Evolutionary conservation across 2,329 filamentous ascomycete species (phyloP).

Genomic region (Diaporthe citrichinensis): DNA sequence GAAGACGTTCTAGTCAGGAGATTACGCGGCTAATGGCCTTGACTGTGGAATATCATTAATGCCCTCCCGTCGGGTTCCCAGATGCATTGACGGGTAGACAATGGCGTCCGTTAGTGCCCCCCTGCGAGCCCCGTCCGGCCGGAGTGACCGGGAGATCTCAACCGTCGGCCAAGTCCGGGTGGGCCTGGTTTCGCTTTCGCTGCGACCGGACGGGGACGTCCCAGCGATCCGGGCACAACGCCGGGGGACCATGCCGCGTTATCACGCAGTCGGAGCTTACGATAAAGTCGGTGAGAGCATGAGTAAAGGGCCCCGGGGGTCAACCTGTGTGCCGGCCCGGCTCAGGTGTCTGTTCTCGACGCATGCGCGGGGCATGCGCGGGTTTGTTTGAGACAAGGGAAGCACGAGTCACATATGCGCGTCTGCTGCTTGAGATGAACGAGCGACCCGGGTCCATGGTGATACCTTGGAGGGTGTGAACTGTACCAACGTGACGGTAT

Average conservation of each 20-base stretch:
- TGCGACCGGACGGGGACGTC: conserved; percentile 26
- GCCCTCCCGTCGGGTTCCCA: not conserved
- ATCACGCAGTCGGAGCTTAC: conserved; percentile 20
- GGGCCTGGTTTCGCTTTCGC: conserved; percentile 28
- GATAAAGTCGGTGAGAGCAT: conserved; percentile 31
- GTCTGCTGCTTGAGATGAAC: conserved; percentile 17
- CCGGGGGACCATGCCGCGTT: conserved; percentile 13
- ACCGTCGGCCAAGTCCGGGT: conserved; percentile 33
- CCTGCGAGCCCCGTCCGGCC: conserved; percentile 28
- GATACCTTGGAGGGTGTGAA: conserved; percentile 12
- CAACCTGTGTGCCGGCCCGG: conserved; percentile 9
- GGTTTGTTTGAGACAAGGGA: conserved; percentile 1
- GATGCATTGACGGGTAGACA: conserved; percentile 24
- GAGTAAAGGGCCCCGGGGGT: not conserved
- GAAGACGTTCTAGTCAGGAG: not conserved
- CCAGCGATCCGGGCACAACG: conserved; percentile 25
- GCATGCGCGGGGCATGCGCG: conserved; percentile 20
- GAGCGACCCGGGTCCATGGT: conserved; percentile 16
- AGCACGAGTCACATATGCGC: conserved; percentile 21
- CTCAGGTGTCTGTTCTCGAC: conserved; percentile 26
- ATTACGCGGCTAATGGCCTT: conserved; percentile 28
- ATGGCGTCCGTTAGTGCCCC: conserved; percentile 27
- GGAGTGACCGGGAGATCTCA: conserved; percentile 35
- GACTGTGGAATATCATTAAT: conserved; percentile 13
- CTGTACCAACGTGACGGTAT: conserved; percentile 26